phyloP scores from a whole-genome alignment of 2,329 filamentous ascomycete species.

The Truncatella angustata region DNA sequence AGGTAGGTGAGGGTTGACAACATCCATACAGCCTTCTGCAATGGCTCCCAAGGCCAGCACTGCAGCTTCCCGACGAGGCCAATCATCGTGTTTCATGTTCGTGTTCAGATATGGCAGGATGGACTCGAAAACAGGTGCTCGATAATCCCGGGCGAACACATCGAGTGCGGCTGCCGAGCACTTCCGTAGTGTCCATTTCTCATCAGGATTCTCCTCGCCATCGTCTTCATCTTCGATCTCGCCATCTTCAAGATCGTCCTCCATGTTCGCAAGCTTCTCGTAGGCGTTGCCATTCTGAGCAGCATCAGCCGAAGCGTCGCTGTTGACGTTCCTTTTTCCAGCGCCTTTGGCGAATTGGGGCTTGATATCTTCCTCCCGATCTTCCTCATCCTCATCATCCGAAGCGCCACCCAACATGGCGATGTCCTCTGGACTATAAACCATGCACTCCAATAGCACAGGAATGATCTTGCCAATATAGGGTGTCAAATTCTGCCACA shows the following conservation, averaged over 20 bases:
- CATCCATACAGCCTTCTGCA: slow-evolving; percentile 88
- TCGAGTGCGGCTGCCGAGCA: slow-evolving; percentile 95
- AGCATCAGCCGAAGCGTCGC: slow-evolving; percentile 47
- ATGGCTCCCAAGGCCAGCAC: slow-evolving; percentile 93
- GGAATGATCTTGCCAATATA: slow-evolving; percentile 85
- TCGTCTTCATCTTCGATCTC: slow-evolving; percentile 80
- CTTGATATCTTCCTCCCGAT: slow-evolving; percentile 86
- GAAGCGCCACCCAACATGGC: slow-evolving; percentile 78
- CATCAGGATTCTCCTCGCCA: slow-evolving; percentile 81
- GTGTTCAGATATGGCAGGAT: slow-evolving; percentile 90
- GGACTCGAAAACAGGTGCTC: slow-evolving; percentile 81
- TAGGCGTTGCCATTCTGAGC: slow-evolving; percentile 54
- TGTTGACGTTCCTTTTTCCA: slow-evolving; percentile 57
- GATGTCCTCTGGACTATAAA: slow-evolving; percentile 94
- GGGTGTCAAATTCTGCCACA: slow-evolving; percentile 74
- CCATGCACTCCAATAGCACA: slow-evolving; percentile 89
- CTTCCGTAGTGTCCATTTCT: slow-evolving; percentile 93
- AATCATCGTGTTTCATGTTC: slow-evolving; percentile 84
- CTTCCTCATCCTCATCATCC: slow-evolving; percentile 88
- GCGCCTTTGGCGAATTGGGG: slow-evolving; percentile 80
- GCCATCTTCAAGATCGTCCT: slow-evolving; percentile 82
- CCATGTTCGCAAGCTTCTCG: slow-evolving; percentile 55
- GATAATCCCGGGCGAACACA: slow-evolving; percentile 88
- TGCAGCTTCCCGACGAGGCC: slow-evolving; percentile 90
- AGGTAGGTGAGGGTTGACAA: slow-evolving; percentile 85